Conservation (phyloP, 2,329 filamentous ascomycete species). For the Claviceps humidiphila region DNA sequence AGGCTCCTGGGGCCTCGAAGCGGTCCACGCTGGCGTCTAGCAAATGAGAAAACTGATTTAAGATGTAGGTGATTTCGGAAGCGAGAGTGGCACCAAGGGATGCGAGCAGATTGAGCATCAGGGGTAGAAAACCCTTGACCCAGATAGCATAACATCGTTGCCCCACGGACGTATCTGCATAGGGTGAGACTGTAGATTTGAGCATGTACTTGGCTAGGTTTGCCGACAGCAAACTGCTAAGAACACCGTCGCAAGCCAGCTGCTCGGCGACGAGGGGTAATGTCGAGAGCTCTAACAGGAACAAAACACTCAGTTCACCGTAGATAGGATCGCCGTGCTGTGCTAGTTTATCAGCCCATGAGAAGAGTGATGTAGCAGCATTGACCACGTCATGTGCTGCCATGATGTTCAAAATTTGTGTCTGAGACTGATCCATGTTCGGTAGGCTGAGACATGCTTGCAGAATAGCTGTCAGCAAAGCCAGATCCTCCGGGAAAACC, state of each 20-base stretch:
- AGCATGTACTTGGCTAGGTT: slow-evolving; percentile 69
- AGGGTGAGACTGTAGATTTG: slow-evolving; percentile 58
- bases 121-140: slow-evolving; percentile 73
- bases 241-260: slow-evolving; percentile 73
- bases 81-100: slow-evolving; percentile 71
- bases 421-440: slow-evolving; percentile 56
- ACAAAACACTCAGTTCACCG: slow-evolving; percentile 79
- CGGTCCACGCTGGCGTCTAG: slow-evolving; percentile 58
- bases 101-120: slow-evolving; percentile 78
- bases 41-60: slow-evolving; percentile 79
- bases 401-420: slow-evolving; percentile 58
- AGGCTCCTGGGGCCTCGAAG: slow-evolving; percentile 49
- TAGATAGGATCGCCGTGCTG: slow-evolving; percentile 76
- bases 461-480: slow-evolving; percentile 74
- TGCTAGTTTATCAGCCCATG: slow-evolving; percentile 78
- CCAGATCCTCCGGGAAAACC: slow-evolving; percentile 64
- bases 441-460: slow-evolving; percentile 74
- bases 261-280: slow-evolving; percentile 75
- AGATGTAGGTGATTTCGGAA: slow-evolving; percentile 70
- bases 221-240: slow-evolving; percentile 66
- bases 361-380: slow-evolving; percentile 76
- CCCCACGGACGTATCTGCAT: slow-evolving; percentile 54
- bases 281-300: slow-evolving; percentile 76
- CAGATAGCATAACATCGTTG: slow-evolving; percentile 79
- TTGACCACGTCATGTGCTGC: slow-evolving; percentile 61